These are phyloP conservation scores for Ophiognomonia clavigignenti-juglandacearum DNA, from an alignment of 2,329 filamentous ascomycete genomes.

Conservation along the genomic window DNA sequence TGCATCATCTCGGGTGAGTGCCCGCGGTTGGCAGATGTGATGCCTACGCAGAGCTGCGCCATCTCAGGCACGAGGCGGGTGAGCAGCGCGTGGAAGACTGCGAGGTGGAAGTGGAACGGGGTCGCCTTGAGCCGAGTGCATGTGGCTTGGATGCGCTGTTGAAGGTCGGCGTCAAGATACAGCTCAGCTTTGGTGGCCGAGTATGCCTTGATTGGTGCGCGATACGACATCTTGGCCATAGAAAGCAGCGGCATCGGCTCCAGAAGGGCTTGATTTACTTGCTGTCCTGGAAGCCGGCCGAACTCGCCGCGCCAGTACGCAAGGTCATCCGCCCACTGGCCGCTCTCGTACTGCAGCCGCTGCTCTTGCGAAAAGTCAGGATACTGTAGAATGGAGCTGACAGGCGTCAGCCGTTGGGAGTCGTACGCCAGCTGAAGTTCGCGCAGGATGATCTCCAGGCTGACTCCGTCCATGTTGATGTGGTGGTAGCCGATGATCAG, in stretches of 20 bases:
- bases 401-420: slow-evolving; percentile 20
- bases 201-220: too few species aligned
- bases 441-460: neutral
- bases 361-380: too few species aligned
- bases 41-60: slow-evolving; percentile 40
- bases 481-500: slow-evolving; percentile 27
- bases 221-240: too few species aligned
- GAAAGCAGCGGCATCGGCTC: too few species aligned
- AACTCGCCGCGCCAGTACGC: too few species aligned
- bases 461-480: slow-evolving; percentile 7
- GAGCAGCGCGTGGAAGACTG: slow-evolving; percentile 33
- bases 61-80: slow-evolving; percentile 26
- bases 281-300: too few species aligned
- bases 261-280: too few species aligned
- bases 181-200: too few species aligned
- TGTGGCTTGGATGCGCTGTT: neutral
- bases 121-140: slow-evolving; percentile 8
- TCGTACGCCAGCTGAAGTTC: slow-evolving; percentile 39
- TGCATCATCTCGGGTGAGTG: slow-evolving; percentile 25
- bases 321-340: too few species aligned
- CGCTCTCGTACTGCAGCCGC: too few species aligned
- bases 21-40: slow-evolving; percentile 40
- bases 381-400: too few species aligned
- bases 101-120: slow-evolving; percentile 41
- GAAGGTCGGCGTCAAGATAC: neutral